phyloP scores from a whole-genome alignment of 441 rosid species.

The Populus tomentosa region DNA sequence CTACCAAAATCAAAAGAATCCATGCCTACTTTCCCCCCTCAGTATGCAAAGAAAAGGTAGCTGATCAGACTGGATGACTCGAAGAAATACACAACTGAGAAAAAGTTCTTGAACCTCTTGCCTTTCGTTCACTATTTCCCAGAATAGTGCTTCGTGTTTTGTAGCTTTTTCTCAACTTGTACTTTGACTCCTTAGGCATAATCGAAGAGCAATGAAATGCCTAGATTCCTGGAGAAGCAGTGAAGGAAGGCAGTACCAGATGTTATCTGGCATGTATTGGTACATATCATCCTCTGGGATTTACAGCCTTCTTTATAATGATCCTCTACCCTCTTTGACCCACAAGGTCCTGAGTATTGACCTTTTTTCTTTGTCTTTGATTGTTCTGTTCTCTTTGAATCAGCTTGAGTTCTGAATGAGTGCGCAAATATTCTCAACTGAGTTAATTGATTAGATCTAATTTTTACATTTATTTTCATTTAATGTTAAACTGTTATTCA shows the following conservation, averaged over 20 bases:
- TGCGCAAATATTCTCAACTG: constrained; percentile 10
- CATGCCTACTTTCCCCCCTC: constrained; percentile 67
- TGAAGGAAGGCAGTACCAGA: background rate
- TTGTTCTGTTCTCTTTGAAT: background rate
- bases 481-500: constrained; percentile 2
- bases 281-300: background rate
- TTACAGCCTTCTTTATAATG: background rate
- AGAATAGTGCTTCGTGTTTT: too few species aligned
- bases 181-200: background rate
- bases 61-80: constrained; percentile 12
- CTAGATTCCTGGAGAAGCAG: background rate
- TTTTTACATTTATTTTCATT: background rate
- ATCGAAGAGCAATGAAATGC: background rate
- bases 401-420: constrained; percentile 8
- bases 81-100: background rate
- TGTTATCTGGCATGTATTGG: background rate
- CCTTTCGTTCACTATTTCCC: too few species aligned
- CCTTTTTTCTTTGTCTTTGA: background rate
- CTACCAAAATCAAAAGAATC: constrained; percentile 65
- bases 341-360: constrained; percentile 6
- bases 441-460: background rate
- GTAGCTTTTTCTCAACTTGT: too few species aligned
- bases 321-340: background rate
- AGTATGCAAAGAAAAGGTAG: constrained; percentile 30
- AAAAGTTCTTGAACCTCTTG: background rate